Conservation (phyloP, 2,329 filamentous ascomycete genomes). For the Aspergillus carbonarius region DNA sequence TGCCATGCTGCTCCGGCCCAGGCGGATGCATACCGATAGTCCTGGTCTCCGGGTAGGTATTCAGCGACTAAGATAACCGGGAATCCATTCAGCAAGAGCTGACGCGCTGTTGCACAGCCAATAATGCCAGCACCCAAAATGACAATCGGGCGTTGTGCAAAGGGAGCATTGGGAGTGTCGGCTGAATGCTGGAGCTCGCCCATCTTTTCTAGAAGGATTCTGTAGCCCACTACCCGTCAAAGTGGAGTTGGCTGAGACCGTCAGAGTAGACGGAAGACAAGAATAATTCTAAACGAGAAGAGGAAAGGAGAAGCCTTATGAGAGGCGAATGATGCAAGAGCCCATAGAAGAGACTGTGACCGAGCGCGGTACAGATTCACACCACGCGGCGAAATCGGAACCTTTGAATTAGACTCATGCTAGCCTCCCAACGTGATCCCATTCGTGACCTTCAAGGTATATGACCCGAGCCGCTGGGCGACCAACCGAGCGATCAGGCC, state of each 20-base stretch:
- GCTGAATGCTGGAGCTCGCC: slow-evolving; percentile 15
- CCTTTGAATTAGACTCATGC: not conserved
- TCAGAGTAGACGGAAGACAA: not conserved
- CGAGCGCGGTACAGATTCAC: not conserved
- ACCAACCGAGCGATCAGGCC: not conserved
- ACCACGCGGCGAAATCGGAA: not conserved
- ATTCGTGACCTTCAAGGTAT: not conserved
- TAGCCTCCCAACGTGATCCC: not conserved
- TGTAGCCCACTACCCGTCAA: not conserved
- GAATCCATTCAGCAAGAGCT: slow-evolving; percentile 37
- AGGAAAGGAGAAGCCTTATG: not conserved
- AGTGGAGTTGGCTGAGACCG: not conserved
- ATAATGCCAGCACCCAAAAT: slow-evolving; percentile 43
- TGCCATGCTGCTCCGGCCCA: slow-evolving; percentile 44
- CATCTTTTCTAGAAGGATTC: slow-evolving; percentile 15
- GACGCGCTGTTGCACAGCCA: slow-evolving; percentile 38
- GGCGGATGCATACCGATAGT: slow-evolving; percentile 39
- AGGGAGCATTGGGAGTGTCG: slow-evolving; percentile 29
- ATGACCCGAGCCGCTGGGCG: not conserved
- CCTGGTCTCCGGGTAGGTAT: slow-evolving; percentile 38
- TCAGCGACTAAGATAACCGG: slow-evolving; percentile 37
- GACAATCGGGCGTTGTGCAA: slow-evolving; percentile 36
- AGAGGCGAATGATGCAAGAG: not conserved
- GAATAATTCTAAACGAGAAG: not conserved
- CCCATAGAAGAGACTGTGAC: not conserved